Evolutionary conservation across 2,329 filamentous ascomycete species (phyloP).

Genomic region (Fulvia fulva): DNA sequence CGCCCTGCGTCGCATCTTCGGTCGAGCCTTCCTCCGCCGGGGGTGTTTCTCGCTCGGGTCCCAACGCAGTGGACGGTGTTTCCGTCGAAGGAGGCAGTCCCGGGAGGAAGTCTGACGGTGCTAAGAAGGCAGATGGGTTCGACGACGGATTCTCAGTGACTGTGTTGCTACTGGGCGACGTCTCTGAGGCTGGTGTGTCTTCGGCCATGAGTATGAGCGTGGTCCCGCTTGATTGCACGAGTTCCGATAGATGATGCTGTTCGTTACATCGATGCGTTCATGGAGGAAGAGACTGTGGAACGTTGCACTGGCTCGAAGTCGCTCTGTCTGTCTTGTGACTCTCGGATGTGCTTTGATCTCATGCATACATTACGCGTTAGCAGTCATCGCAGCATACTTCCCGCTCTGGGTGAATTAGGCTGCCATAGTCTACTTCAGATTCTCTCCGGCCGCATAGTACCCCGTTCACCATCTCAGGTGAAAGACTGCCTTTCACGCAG

Average conservation of each 20-base stretch:
- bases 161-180: neutral
- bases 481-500: no score
- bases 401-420: no score
- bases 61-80: slow-evolving; percentile 9
- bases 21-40: neutral
- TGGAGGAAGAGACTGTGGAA: neutral
- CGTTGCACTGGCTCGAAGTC: neutral
- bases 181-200: neutral
- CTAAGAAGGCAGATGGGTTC: slow-evolving; percentile 15
- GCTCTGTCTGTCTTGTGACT: neutral
- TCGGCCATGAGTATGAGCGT: neutral
- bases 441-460: no score
- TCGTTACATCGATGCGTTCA: neutral
- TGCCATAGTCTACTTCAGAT: no score
- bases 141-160: slow-evolving; percentile 1
- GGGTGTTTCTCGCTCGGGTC: neutral
- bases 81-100: slow-evolving; percentile 22
- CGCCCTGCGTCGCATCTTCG: slow-evolving; percentile 4
- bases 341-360: neutral
- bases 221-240: neutral
- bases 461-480: no score
- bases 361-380: neutral
- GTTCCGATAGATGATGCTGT: neutral
- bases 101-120: slow-evolving; percentile 24
- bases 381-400: neutral